Conservation (phyloP, 129 eudicot genomes). For the Chrysanthemum lavandulifolium region DNA sequence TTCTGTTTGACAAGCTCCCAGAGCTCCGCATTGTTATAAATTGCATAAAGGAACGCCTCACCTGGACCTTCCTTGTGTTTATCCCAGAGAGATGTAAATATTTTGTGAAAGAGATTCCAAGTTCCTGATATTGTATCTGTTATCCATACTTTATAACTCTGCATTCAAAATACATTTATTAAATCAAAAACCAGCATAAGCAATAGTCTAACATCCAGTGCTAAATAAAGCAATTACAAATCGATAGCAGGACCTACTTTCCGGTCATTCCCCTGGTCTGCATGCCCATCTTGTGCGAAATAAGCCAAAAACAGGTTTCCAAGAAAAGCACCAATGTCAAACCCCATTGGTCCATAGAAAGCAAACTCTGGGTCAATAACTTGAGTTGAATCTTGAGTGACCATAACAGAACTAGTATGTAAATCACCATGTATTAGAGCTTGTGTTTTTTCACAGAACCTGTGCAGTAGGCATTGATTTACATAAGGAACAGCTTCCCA, state of each 20-base stretch:
- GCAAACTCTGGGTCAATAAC: slow-evolving; percentile 96
- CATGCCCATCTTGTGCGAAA: slow-evolving; percentile 89
- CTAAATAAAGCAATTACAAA: not conserved
- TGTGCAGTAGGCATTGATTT: slow-evolving; percentile 26
- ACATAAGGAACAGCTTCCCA: not conserved
- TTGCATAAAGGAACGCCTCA: slow-evolving; percentile 80
- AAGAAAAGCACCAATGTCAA: slow-evolving; percentile 88
- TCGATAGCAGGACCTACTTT: slow-evolving; percentile 34
- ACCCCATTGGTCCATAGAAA: slow-evolving; percentile 95
- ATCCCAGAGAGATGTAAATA: slow-evolving; percentile 83
- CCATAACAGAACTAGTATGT: slow-evolving; percentile 95
- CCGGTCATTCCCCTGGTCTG: slow-evolving; percentile 48
- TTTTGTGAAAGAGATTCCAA: slow-evolving; percentile 80
- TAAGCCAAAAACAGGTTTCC: slow-evolving; percentile 83
- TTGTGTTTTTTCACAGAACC: slow-evolving; percentile 92
- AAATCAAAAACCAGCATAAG: not conserved
- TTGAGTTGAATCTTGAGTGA: slow-evolving; percentile 80
- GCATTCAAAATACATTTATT: slow-evolving; percentile 23
- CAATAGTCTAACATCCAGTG: not conserved
- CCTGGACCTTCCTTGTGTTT: slow-evolving; percentile 84
- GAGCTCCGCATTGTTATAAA: slow-evolving; percentile 63
- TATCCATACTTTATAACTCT: slow-evolving; percentile 81
- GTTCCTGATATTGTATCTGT: slow-evolving; percentile 59
- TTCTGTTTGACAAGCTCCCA: slow-evolving; percentile 56
- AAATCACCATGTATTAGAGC: slow-evolving; percentile 93